Base-by-base conservation (phyloP, 768 basidiomycete genomes). In the Pisolithus tinctorius region DNA sequence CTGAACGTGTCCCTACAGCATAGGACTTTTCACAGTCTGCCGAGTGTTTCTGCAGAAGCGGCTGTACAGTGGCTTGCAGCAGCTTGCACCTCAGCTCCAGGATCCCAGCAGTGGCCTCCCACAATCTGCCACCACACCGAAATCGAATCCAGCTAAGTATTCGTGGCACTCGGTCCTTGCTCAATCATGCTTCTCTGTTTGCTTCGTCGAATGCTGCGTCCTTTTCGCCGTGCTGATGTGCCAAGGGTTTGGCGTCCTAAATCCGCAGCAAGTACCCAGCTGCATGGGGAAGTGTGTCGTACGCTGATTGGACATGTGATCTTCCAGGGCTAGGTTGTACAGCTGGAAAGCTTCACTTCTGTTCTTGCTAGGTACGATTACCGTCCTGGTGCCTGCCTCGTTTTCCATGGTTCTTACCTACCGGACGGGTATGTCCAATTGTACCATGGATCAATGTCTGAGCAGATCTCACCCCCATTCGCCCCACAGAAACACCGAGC, bases 151-250 rank as follows among this genome's bases (percentile, higher is more conserved):
- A 53, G 55, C 53, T 40, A 60, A 60, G 14, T 13, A 34, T 34
- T 59, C 71, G 30, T 66, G 78, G 41, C 85, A 88, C 56, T 80
- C 83, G 0, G 63, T 65, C 4, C 60, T 88, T 0, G 74, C 88
- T 0, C 70, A 83, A 40, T 71, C 69, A 1, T 63, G 82, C 6
- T 91, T 93, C 58, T 77, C 86, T 0, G 66, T 81, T 30, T 84
- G 82, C 58, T 88, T 91, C 63, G 77, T 84, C 1, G 90, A 91
- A 67, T 80, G 83, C 47, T 84, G 82, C 55, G 77, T 80, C 58
- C 69, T 92, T 53, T 91, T 91, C 59, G 55, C 81, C 11, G 71
- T 92, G 50, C 70, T 92, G 5, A 78, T 91, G 66, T 75, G 79
- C n/a, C 89, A 93, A 67, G 84, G 77, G 2, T 48, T 81, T 44